These are phyloP conservation scores for Mycena haematopus DNA, from an alignment of 768 basidiomycete genomes.

Conservation along the genomic window DNA sequence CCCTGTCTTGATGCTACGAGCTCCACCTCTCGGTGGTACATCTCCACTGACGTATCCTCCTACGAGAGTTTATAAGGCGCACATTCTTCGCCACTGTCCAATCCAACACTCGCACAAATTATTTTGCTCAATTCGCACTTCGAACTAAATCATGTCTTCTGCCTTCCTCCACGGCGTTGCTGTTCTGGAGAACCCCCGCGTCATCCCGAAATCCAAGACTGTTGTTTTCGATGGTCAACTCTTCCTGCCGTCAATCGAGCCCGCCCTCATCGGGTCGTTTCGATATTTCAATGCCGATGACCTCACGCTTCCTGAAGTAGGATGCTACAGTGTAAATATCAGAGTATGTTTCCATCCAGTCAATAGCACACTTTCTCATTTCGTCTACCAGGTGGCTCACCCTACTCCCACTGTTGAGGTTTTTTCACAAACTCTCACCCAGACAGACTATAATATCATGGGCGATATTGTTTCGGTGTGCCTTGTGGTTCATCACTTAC, in stretches of 20 bases:
- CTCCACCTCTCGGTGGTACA: too few relatives aligned
- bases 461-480: slow-evolving; percentile 1
- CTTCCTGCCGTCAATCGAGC: neutral
- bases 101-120: neutral
- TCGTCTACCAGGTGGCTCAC: neutral
- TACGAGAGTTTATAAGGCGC: neutral
- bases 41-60: neutral
- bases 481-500: neutral
- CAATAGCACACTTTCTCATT: too few relatives aligned
- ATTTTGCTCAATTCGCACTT: too few relatives aligned
- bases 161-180: neutral
- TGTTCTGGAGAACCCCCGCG: neutral
- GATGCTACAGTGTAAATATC: neutral
- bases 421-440: neutral
- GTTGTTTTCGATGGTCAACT: neutral
- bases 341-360: too few relatives aligned
- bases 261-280: neutral
- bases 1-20: too few relatives aligned
- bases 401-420: neutral
- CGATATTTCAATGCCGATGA: neutral
- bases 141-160: neutral
- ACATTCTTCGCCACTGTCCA: neutral
- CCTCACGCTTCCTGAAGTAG: neutral
- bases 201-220: neutral
- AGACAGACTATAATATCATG: neutral